phyloP scores from a whole-genome alignment of 768 basidiomycete species.

The Termitomyces sp. region DNA sequence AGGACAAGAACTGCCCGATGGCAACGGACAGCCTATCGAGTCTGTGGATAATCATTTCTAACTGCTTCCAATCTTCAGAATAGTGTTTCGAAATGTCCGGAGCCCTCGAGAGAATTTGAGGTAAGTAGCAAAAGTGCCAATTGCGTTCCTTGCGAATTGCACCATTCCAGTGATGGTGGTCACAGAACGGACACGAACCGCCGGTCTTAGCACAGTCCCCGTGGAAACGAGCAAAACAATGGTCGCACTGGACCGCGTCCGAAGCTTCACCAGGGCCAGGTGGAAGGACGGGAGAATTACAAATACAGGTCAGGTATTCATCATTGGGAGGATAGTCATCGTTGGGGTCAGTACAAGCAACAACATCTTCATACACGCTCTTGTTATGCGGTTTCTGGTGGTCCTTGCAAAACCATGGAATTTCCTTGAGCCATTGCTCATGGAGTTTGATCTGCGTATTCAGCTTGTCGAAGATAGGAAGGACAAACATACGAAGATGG shows the following conservation, averaged over 20 bases:
- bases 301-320: conserved; percentile 86
- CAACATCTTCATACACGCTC: conserved; percentile 67
- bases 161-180: conserved; percentile 90
- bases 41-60: conserved; percentile 77
- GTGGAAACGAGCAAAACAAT: conserved; percentile 85
- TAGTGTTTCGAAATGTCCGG: conserved; percentile 78
- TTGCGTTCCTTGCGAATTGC: conserved; percentile 77
- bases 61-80: conserved; percentile 75
- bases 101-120: conserved; percentile 65
- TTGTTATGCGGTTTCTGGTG: conserved; percentile 65
- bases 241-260: conserved; percentile 88
- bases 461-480: conserved; percentile 72
- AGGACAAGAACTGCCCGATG: conserved; percentile 80
- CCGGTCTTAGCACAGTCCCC: conserved; percentile 82
- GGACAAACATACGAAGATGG: conserved; percentile 68
- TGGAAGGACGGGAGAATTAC: conserved; percentile 70
- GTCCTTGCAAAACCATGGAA: conserved; percentile 78
- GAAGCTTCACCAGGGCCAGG: conserved; percentile 73
- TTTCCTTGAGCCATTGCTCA: conserved; percentile 65
- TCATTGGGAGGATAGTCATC: conserved; percentile 78
- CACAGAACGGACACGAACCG: conserved; percentile 91
- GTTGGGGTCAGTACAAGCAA: conserved; percentile 70
- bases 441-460: conserved; percentile 66
- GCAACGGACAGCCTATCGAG: conserved; percentile 70
- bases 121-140: conserved; percentile 82